Evolutionary conservation across 1,284 basidiomycete species (phyloP), one percentile per base, ranked within the genome.

Genomic region (Phellopilus nigrolimitatus): DNA sequence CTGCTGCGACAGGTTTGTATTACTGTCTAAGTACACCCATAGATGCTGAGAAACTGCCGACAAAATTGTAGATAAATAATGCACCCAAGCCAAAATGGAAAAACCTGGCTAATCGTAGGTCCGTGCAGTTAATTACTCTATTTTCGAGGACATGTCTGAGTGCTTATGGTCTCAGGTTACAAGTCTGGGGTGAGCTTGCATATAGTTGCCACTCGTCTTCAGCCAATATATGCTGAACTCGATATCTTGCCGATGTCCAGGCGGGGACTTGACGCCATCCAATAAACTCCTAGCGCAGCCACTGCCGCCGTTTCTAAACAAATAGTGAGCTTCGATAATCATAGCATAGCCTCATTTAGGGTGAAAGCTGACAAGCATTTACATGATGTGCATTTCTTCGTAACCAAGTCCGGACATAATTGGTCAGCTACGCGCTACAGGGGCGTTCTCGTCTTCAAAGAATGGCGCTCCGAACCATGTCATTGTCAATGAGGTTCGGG

Each of bases 61-160:
- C 34, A 10, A 33, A 24, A 31, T 13, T 34, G 33, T 51, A 91
- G 87, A 87, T 94, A 51, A 65, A 71, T 27, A 83, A 85, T 61
- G 80, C 84, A 0, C 88, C 89, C n/a, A 80, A 79, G 61, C 83
- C 80, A 7, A 89, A 82, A 65, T 95, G 92, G 92, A 92, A 85
- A 66, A 76, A 76, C n/a, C 74, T 94, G 15, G 76, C 80, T 3
- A 91, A 91, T 57, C 73, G 91, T 62, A 78, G 91, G 90, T 87
- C 56, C 59, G 68, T n/a, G n/a, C n/a, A n/a, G n/a, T n/a, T n/a
- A n/a, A n/a, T n/a, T n/a, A n/a, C n/a, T n/a, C n/a, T n/a, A n/a
- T n/a, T n/a, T n/a, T n/a, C n/a, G n/a, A n/a, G n/a, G n/a, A n/a
- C n/a, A n/a, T n/a, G n/a, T n/a, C n/a, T n/a, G n/a, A n/a, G n/a